These are phyloP conservation scores for Cydonia oblonga DNA, from an alignment of 331 rosid genomes.

Conservation along the genomic window DNA sequence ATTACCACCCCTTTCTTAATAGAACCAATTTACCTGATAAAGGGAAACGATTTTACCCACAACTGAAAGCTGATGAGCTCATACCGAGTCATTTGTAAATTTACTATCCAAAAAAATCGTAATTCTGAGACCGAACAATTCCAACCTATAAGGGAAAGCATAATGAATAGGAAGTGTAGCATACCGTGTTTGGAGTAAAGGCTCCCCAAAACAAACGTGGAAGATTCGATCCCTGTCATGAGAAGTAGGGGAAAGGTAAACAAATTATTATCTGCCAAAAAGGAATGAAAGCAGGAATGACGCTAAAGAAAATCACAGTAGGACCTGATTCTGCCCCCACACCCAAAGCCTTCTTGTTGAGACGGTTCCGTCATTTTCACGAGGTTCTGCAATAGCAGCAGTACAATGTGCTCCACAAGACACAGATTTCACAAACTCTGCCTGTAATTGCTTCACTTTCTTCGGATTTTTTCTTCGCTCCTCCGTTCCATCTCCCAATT, in stretches of 20 bases:
- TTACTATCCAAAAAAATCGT: background rate
- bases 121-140: background rate
- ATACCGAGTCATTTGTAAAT: background rate
- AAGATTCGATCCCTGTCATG: conserved; percentile 65
- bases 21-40: background rate
- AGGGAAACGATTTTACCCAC: background rate
- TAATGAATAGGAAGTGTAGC: background rate
- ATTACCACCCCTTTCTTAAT: background rate
- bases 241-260: conserved; percentile 3
- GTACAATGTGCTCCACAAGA: conserved; percentile 94
- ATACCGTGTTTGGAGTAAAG: conserved; percentile 61
- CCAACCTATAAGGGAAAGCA: background rate
- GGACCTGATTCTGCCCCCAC: conserved; percentile 97
- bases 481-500: conserved; percentile 96
- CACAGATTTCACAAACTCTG: conserved; percentile 69
- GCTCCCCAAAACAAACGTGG: conserved; percentile 91
- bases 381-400: conserved; percentile 82
- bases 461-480: conserved; percentile 60
- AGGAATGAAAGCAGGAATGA: background rate
- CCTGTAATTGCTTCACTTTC: conserved; percentile 55
- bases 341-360: conserved; percentile 79
- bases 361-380: conserved; percentile 59
- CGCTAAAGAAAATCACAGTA: background rate
- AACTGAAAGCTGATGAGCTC: background rate
- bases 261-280: background rate